Evolutionary conservation across 352 stramenopile species (phyloP), one percentile per base, ranked within the genome.

Genomic region (Phytopythium ostracodes): DNA sequence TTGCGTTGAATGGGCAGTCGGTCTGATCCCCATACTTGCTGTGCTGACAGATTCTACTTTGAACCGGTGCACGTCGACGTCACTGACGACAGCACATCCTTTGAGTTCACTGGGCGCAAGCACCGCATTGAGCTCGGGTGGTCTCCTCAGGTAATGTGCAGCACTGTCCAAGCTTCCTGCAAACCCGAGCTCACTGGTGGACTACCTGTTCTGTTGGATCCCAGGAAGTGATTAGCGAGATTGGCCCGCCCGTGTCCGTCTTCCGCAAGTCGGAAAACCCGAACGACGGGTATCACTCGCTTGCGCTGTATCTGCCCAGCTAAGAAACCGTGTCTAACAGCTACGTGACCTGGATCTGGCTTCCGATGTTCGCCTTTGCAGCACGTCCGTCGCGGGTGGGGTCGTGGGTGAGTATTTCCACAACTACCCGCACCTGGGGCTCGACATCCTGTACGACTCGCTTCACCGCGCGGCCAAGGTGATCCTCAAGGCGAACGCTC

Each of bases 341-440:
- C 5, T 11, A 27, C 29, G 36, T 25, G 47, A n/a, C 18, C 18
- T 33, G 46, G 14, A 36, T 18, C 24, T 67, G 15, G 35, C 33
- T 59, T 52, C 29, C n/a, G 12, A 6, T 58, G 46, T 14, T 49
- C 47, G 5, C 12, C 42, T 14, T 20, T 38, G 17, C 25, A 88
- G 79, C 46, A 65, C 77, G 14, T 87, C 75, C 11, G 62, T 87
- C 55, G 72, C 72, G 60, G 79, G 78, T 24, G 84, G 84, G 11
- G 62, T 76, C 1, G 67, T 88, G 2, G 75, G 81, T 4, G 80
- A 92, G 44, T 94, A 93, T 56, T 92, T 94, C 58, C 86, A 94
- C 67, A 94, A 94, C 66, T 94, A 92, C 60, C 83, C 84, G 10
- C 84, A 94, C 44, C 60, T 94, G 6, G 86, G 86, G 18, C 63